Percentiles rank a stretch among this genome's conserved stretches.
Evolutionary conservation across 495 filamentous ascomycete genomes (phyloP).

Genomic region (Cryomyces antarcticus): DNA sequence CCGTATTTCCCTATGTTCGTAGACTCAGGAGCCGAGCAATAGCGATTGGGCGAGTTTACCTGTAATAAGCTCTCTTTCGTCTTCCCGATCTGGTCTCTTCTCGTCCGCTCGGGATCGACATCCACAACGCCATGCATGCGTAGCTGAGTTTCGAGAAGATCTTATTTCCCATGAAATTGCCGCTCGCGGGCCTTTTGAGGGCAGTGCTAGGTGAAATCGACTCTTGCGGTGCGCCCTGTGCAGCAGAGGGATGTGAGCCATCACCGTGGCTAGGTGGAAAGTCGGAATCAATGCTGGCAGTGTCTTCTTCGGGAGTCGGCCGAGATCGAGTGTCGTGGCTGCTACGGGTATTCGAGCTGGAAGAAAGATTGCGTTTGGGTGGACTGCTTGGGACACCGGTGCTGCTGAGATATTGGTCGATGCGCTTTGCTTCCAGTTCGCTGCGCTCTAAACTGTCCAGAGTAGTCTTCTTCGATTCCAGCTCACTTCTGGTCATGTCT

Average conservation of each 20-base stretch:
- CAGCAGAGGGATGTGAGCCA: slow-evolving; percentile 29
- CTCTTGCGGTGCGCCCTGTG: slow-evolving; percentile 20
- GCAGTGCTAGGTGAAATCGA: slow-evolving; percentile 16
- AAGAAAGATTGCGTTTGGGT: slow-evolving; percentile 45
- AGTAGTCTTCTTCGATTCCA: slow-evolving; percentile 57
- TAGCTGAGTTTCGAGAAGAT: slow-evolving; percentile 91
- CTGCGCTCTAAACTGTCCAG: slow-evolving; percentile 73
- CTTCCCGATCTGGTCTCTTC: slow-evolving; percentile 86
- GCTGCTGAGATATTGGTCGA: slow-evolving; percentile 70
- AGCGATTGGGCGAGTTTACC: slow-evolving; percentile 18
- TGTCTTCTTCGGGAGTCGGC: slow-evolving; percentile 34
- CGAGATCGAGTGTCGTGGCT: slow-evolving; percentile 21
- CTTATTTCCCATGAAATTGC: slow-evolving; percentile 71
- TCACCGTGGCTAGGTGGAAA: slow-evolving; percentile 82
- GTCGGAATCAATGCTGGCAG: slow-evolving; percentile 76
- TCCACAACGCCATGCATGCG: slow-evolving; percentile 87
- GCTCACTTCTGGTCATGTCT: slow-evolving; percentile 86
- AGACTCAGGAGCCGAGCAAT: neutral
- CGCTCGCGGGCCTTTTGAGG: slow-evolving; percentile 54
- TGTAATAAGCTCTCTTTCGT: slow-evolving; percentile 56
- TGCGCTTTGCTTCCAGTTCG: slow-evolving; percentile 75
- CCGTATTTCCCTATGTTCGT: neutral
- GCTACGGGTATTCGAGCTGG: slow-evolving; percentile 26
- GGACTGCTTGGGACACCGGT: slow-evolving; percentile 27
- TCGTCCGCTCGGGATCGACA: slow-evolving; percentile 79